These are phyloP conservation scores for Thelonectria rubi DNA, from an alignment of 2,329 filamentous ascomycete species.

Conservation along the genomic window DNA sequence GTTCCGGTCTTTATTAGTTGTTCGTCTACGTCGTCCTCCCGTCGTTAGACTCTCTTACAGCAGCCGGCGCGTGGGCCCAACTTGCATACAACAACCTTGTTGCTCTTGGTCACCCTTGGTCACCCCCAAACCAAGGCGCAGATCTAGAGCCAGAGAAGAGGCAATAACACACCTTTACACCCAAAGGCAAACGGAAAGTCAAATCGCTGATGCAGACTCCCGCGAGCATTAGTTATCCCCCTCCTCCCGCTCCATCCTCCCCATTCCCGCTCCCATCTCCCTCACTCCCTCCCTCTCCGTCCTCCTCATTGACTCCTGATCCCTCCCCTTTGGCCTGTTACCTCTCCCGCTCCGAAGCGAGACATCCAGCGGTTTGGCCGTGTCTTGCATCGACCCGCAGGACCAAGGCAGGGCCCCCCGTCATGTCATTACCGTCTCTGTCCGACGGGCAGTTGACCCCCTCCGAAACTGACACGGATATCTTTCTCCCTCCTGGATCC, in stretches of 20 bases:
- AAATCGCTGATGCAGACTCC: conserved; percentile 32
- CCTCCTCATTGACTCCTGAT: conserved; percentile 6
- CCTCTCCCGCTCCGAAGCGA: conserved; percentile 28
- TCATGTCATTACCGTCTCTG: conserved; percentile 42
- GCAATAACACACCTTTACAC: conserved; percentile 23
- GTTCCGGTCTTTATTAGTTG: background rate
- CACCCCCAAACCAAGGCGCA: conserved; percentile 29
- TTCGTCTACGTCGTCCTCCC: background rate
- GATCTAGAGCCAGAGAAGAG: conserved; percentile 23
- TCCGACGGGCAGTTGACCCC: conserved; percentile 43
- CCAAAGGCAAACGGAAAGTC: conserved; percentile 27
- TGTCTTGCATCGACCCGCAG: conserved; percentile 42
- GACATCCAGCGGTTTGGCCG: conserved; percentile 41
- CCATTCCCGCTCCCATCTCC: conserved; percentile 10
- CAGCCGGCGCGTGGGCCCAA: conserved; percentile 10
- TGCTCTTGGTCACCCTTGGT: background rate
- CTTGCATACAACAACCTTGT: conserved; percentile 10
- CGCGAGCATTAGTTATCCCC: conserved; percentile 27
- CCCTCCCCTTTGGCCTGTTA: conserved; percentile 22
- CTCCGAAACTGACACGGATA: conserved; percentile 40
- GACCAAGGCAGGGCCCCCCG: conserved; percentile 35
- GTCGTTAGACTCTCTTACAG: background rate
- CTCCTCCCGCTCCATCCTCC: conserved; percentile 16
- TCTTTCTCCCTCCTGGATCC: conserved; percentile 27
- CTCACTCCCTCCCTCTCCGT: background rate